Percentiles rank a stretch among this genome's conserved stretches.
Evolutionary conservation across 139 green algal genomes (phyloP).

Genomic region (Auxenochlorella pyrenoidosa): DNA sequence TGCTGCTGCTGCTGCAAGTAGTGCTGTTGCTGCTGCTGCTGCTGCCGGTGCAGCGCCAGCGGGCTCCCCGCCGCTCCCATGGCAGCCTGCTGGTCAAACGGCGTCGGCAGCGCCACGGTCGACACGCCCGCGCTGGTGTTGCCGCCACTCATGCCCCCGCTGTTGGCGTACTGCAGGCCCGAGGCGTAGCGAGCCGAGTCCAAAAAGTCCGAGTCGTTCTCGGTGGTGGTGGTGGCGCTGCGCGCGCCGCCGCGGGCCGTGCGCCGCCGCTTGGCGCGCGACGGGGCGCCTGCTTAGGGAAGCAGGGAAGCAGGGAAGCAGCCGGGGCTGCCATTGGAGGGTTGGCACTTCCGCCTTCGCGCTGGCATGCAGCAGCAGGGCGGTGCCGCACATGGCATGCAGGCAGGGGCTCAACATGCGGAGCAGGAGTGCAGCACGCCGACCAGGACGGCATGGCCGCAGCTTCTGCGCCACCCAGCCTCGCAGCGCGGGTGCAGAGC

Average conservation of each 20-base stretch:
- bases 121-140: constrained; percentile 6
- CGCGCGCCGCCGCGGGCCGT: neutral
- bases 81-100: constrained; percentile 28
- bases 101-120: constrained; percentile 24
- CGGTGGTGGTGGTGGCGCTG: neutral
- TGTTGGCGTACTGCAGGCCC: neutral
- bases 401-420: too few relatives aligned
- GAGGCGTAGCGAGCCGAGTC: neutral
- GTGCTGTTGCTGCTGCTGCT: neutral
- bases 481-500: neutral
- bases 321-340: neutral
- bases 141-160: neutral
- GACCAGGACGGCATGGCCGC: too few relatives aligned
- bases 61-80: neutral
- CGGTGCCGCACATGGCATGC: neutral
- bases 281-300: neutral
- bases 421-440: too few relatives aligned
- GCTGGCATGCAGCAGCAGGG: neutral
- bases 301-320: neutral
- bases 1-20: neutral
- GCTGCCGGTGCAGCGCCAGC: constrained; percentile 6
- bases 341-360: too few relatives aligned
- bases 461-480: too few relatives aligned
- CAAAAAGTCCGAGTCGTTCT: constrained; percentile 1
- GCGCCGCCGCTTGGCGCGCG: constrained; percentile 19